Evolutionary conservation across 2,329 filamentous ascomycete genomes (phyloP).

Genomic region (Chaetomiaceae sp.): DNA sequence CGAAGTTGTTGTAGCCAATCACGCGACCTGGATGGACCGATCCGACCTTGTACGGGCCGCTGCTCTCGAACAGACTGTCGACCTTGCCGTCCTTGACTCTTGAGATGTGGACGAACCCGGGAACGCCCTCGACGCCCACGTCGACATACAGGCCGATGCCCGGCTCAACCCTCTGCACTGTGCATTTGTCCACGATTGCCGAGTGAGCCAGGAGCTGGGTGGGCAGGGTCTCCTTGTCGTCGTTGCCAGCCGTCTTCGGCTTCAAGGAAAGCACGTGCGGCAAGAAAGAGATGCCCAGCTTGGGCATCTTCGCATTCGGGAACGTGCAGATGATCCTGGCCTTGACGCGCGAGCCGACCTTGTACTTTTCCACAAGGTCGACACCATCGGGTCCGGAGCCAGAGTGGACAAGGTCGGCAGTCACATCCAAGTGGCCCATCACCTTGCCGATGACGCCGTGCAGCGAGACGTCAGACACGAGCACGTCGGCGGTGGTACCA

Average conservation of each 20-base stretch:
- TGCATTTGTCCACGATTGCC: conserved; percentile 70
- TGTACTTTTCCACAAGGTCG: conserved; percentile 72
- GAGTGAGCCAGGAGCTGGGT: conserved; percentile 63
- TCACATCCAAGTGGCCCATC: conserved; percentile 85
- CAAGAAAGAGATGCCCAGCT: conserved; percentile 81
- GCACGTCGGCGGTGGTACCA: conserved; percentile 80
- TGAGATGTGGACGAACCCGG: conserved; percentile 94
- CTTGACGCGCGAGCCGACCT: conserved; percentile 77
- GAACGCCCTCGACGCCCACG: conserved; percentile 60
- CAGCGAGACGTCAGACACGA: conserved; percentile 69
- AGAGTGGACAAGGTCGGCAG: conserved; percentile 85
- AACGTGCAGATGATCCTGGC: conserved; percentile 86
- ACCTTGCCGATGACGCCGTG: conserved; percentile 84
- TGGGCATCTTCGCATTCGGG: conserved; percentile 70
- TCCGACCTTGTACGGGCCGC: conserved; percentile 72
- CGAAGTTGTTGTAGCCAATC: conserved; percentile 79
- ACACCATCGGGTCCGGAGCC: conserved; percentile 65
- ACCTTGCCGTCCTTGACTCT: conserved; percentile 85
- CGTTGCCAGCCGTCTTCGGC: conserved; percentile 40
- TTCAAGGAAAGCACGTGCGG: conserved; percentile 72
- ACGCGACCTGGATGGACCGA: conserved; percentile 77
- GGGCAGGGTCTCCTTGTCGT: conserved; percentile 43
- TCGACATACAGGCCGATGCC: conserved; percentile 78
- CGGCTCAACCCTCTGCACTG: conserved; percentile 72
- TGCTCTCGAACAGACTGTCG: conserved; percentile 70